Evolutionary conservation across 1,284 basidiomycete genomes (phyloP).

Genomic region (Lentinus polychrous): DNA sequence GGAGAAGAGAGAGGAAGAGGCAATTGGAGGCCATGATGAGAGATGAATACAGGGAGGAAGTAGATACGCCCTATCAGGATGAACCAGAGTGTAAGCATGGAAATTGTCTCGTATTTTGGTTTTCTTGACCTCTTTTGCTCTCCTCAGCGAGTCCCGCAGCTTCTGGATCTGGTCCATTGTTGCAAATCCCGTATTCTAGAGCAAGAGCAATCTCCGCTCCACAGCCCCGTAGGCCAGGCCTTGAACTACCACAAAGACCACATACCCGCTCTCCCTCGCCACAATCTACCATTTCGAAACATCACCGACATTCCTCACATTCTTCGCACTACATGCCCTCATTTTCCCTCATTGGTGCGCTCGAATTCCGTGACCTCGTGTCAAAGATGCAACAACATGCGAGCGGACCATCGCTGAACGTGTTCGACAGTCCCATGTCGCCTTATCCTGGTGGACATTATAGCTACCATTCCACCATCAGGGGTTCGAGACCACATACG

Average conservation of each 20-base stretch:
- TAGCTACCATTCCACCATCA: constrained; percentile 26
- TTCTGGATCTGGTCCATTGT: constrained; percentile 7
- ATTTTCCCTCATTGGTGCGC: constrained; percentile 86
- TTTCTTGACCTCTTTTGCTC: neutral
- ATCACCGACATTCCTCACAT: neutral
- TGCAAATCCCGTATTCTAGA: constrained; percentile 20
- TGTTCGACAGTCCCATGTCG: constrained; percentile 63
- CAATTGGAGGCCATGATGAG: constrained; percentile 47
- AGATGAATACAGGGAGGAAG: constrained; percentile 56
- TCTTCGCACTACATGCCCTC: constrained; percentile 51
- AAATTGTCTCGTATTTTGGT: neutral
- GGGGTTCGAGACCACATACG: constrained; percentile 25
- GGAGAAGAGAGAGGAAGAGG: constrained; percentile 40
- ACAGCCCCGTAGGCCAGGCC: constrained; percentile 31
- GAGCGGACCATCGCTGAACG: constrained; percentile 44
- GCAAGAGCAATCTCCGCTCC: constrained; percentile 31
- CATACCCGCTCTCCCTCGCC: constrained; percentile 33
- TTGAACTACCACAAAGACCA: constrained; percentile 31
- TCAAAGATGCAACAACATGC: constrained; percentile 68
- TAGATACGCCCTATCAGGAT: constrained; percentile 47
- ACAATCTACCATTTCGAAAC: constrained; percentile 17
- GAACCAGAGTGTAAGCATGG: constrained; percentile 23
- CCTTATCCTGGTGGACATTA: constrained; percentile 74
- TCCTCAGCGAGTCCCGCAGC: neutral
- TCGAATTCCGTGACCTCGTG: constrained; percentile 91